Evolutionary conservation across 352 stramenopile genomes (phyloP), one percentile per base, ranked within the genome.

Genomic region (Phytopythium mirpurense): DNA sequence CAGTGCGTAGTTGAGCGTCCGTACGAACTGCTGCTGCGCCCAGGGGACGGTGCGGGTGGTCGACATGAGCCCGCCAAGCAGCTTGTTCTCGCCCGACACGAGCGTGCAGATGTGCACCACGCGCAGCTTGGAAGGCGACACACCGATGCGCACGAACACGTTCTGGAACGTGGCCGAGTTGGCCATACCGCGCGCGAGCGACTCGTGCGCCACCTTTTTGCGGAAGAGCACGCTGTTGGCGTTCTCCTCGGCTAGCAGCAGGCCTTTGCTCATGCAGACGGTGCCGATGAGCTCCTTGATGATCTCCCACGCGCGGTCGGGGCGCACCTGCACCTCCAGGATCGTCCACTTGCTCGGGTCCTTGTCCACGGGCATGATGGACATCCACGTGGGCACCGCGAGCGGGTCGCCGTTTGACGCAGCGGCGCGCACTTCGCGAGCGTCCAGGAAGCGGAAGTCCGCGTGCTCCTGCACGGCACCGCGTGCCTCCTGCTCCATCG

Each of bases 231-330:
- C 72, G 42, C 68, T 83, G n/a, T 59, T 71, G 0, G 63, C 23
- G 26, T 69, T 72, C 40, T 87, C 75, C 31, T 87, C 74, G 2
- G 64, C 54, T 24, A 93, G 49, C 49, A 90, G 40, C 21, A 93
- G 74, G 3, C 79, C 79, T 59, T 90, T 85, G 37, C 70, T 62
- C 34, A 93, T 93, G 63, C 82, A 90, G 9, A 90, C 63, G 0
- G 79, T 93, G 27, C 76, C 75, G 24, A 90, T 61, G 15, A 93
- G 78, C 62, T 90, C 82, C 42, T 88, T 77, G n/a, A 93, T 81
- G 49, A 93, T 47, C 14, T 77, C 61, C 82, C 82, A 93, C 29
- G 79, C 58, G 29, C 79, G 76, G 31, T 92, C 81, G 1, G 81
- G 78, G 4, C 81, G 81, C 23, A 92, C 67, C 31, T 79, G 78